Evolutionary conservation across 331 rosid species (phyloP).

Genomic region (Ulmus americana): DNA sequence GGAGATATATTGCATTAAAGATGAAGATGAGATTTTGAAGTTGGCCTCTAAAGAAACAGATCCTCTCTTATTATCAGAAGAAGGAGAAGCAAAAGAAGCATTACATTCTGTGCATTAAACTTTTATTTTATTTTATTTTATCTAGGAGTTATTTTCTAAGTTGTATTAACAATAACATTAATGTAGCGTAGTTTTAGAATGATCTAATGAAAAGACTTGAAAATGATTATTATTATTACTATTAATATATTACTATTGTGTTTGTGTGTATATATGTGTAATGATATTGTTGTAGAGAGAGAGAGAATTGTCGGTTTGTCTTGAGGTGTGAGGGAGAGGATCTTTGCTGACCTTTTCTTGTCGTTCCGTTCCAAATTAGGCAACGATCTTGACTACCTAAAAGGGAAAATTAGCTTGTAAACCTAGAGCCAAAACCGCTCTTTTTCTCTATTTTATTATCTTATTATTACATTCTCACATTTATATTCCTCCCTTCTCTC

Average conservation of each 20-base stretch:
- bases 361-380: constrained; percentile 46
- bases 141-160: neutral
- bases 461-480: neutral
- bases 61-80: constrained; percentile 41
- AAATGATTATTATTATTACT: neutral
- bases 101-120: neutral
- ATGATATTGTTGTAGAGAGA: constrained; percentile 2
- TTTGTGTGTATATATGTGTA: neutral
- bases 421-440: constrained; percentile 14
- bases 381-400: constrained; percentile 34
- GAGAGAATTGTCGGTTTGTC: constrained; percentile 47
- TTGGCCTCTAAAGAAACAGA: constrained; percentile 46
- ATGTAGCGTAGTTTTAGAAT: constrained; percentile 18
- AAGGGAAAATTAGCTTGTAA: constrained; percentile 32
- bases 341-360: constrained; percentile 34
- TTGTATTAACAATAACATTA: constrained; percentile 19
- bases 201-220: neutral
- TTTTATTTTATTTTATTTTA: neutral
- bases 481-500: neutral
- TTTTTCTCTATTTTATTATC: neutral
- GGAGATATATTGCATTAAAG: constrained; percentile 28
- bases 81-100: no score
- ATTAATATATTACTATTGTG: neutral
- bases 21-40: constrained; percentile 23
- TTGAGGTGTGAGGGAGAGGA: constrained; percentile 31